Evolutionary conservation across 331 rosid species (phyloP).

Genomic region (Malus hybrid): DNA sequence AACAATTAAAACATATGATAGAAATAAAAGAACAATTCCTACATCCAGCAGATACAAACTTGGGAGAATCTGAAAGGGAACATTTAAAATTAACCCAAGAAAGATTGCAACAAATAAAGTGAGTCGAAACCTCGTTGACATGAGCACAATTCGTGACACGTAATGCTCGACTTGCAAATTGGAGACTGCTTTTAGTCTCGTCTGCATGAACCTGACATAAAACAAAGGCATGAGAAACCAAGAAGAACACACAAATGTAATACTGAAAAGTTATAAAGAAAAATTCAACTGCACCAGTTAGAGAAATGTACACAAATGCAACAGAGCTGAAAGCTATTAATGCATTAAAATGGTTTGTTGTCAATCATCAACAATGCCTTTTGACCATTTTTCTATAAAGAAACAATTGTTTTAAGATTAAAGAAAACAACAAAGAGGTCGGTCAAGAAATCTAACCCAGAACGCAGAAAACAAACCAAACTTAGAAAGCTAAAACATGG

Average conservation of each 20-base stretch:
- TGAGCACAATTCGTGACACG: slow-evolving; percentile 91
- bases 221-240: slow-evolving; percentile 15
- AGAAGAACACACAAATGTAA: slow-evolving; percentile 2
- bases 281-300: too few relatives aligned
- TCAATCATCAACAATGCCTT: too few relatives aligned
- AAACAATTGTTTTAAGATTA: too few relatives aligned
- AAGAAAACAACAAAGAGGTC: too few relatives aligned
- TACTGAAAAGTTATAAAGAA: not conserved
- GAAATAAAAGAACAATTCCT: slow-evolving; percentile 9
- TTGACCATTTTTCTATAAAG: too few relatives aligned
- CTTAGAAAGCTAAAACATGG: too few relatives aligned
- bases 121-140: slow-evolving; percentile 79
- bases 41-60: not conserved
- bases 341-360: too few relatives aligned
- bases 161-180: slow-evolving; percentile 96
- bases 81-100: not conserved
- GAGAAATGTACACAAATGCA: too few relatives aligned
- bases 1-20: not conserved
- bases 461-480: too few relatives aligned
- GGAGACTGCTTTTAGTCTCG: slow-evolving; percentile 96
- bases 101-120: not conserved
- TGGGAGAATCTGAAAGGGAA: slow-evolving; percentile 5
- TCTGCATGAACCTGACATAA: slow-evolving; percentile 78
- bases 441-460: not conserved
- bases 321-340: too few relatives aligned